Base-by-base conservation (phyloP, 2,329 filamentous ascomycete species). In the Malbranchea zuffiana region DNA sequence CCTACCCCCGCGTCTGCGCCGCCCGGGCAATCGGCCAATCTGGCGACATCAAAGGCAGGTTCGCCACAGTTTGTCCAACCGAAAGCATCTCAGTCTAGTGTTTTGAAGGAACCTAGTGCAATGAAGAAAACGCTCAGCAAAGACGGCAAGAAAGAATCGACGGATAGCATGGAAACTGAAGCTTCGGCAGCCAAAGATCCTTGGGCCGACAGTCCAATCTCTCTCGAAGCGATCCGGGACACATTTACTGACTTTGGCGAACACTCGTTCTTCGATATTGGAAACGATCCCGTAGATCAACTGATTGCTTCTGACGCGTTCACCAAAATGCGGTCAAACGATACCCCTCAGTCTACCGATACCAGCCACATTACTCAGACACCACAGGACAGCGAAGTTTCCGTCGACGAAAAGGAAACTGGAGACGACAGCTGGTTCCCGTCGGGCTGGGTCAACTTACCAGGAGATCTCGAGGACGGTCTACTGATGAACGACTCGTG, bases 321-420 rank as follows among this genome's bases (percentile, higher is more conserved):
- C 35, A 49, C 44, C 20, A 48, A 48, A 25, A 51, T 47, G 3
- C 54, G 55, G 26, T 44, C 51, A 3, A 48, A 58, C 24, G 52
- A 59, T 32, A 61, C 59, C 0, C 58, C 59, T 3, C 57, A 61
- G 39, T 61, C 60, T 2, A 48, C 56, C 13, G 59, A 62, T 33
- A 48, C 43, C 15, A 52, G 49, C 13, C 40, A 53, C 30, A 50
- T 54, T 37, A 58, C 57, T 19, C 47, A 59, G 42, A 63, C 59
- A 1, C 59, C 60, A 2, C 56, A 55, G 37, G 55, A 57, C 28
- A 52, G 48, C 27, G 58, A 62, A 6, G 40, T 56, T 6, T 50
- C 49, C 19, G 54, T 54, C 34, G 48, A 49, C 21, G 55, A 54
- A 6, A 52, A 58, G 11, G 47, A 44, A 15, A 33, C 34, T 11